Evolutionary conservation across 2,329 filamentous ascomycete genomes (phyloP).

Genomic region (Fusarium musae): DNA sequence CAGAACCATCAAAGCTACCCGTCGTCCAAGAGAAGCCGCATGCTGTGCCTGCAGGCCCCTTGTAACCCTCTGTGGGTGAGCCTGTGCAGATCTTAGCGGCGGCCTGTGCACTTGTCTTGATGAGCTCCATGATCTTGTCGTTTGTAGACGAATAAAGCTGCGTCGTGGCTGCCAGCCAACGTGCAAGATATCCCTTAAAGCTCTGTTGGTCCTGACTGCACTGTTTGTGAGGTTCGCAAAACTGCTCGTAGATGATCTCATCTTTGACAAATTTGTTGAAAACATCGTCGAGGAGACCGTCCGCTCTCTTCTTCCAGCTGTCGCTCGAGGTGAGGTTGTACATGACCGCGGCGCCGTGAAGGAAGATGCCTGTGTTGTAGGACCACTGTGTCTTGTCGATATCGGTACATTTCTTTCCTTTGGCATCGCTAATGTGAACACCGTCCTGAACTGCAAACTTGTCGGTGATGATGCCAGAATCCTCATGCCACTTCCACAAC

Average conservation of each 20-base stretch:
- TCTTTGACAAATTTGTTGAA: constrained; percentile 64
- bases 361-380: constrained; percentile 75
- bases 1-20: constrained; percentile 65
- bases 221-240: constrained; percentile 69
- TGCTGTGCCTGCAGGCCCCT: constrained; percentile 66
- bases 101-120: constrained; percentile 61
- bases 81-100: constrained; percentile 65
- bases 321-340: constrained; percentile 66
- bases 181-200: constrained; percentile 80
- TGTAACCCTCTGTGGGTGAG: constrained; percentile 53
- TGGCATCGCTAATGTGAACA: constrained; percentile 50
- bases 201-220: constrained; percentile 79
- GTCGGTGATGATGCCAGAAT: constrained; percentile 65
- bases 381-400: constrained; percentile 72
- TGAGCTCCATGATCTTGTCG: constrained; percentile 61
- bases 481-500: constrained; percentile 73
- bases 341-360: constrained; percentile 71
- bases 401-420: constrained; percentile 62
- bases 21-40: constrained; percentile 76
- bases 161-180: constrained; percentile 70
- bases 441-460: constrained; percentile 67
- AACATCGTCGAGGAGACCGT: constrained; percentile 66
- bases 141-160: constrained; percentile 66
- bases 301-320: constrained; percentile 67
- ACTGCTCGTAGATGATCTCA: constrained; percentile 70